Evolutionary conservation across 1,284 basidiomycete genomes (phyloP).

Genomic region (Clitocybe nebularis): DNA sequence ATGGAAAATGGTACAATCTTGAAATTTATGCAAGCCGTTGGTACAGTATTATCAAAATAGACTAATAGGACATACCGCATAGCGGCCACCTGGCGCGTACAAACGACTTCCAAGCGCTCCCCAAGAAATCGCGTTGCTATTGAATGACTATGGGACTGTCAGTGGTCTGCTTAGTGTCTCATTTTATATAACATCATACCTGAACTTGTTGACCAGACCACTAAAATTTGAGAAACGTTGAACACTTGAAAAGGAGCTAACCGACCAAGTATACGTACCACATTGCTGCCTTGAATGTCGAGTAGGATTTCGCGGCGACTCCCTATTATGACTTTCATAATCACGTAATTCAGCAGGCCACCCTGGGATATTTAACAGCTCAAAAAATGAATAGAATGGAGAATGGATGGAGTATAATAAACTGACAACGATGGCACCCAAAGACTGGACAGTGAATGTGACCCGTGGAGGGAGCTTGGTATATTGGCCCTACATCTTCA

Average conservation of each 20-base stretch:
- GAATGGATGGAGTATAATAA: not conserved
- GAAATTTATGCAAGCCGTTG: slow-evolving; percentile 20
- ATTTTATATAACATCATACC: not conserved
- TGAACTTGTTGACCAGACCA: slow-evolving; percentile 17
- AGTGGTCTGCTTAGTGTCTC: not conserved
- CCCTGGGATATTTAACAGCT: slow-evolving; percentile 11
- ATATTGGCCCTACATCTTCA: slow-evolving; percentile 36
- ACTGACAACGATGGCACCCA: slow-evolving; percentile 43
- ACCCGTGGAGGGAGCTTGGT: slow-evolving; percentile 54
- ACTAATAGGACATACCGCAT: slow-evolving; percentile 33
- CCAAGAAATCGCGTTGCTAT: slow-evolving; percentile 53
- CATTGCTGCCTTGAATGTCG: slow-evolving; percentile 8
- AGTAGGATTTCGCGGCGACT: slow-evolving; percentile 24
- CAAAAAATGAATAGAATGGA: not conserved
- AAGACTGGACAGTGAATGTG: slow-evolving; percentile 48
- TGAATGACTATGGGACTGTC: slow-evolving; percentile 21
- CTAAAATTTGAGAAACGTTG: not conserved
- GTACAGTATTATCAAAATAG: slow-evolving; percentile 12
- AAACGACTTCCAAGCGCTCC: slow-evolving; percentile 52
- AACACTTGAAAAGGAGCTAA: not conserved
- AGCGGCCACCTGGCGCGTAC: slow-evolving; percentile 44
- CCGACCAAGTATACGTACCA: not conserved
- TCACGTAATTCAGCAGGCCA: slow-evolving; percentile 30
- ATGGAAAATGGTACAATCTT: slow-evolving; percentile 50
- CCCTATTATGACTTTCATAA: slow-evolving; percentile 39